Conservation (phyloP, 495 filamentous ascomycete genomes). For the Penicillium ucsense region DNA sequence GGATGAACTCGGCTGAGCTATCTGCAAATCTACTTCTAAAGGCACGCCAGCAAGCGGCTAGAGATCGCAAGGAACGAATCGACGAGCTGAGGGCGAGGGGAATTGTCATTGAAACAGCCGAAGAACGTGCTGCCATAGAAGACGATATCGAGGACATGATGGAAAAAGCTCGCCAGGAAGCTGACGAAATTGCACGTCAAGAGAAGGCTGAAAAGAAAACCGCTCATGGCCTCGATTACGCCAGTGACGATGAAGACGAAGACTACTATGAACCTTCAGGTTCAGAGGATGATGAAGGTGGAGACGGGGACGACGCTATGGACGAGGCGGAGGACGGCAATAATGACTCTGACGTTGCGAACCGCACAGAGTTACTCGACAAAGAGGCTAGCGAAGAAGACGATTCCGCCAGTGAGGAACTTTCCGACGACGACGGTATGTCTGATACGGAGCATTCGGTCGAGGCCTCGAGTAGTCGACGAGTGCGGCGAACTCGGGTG, state of each 20-base stretch:
- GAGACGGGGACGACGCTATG: slow-evolving; percentile 20
- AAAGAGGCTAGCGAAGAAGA: slow-evolving; percentile 32
- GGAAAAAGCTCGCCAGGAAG: slow-evolving; percentile 72
- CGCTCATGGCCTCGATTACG: slow-evolving; percentile 42
- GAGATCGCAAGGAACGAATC: slow-evolving; percentile 69
- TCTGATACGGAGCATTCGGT: not conserved
- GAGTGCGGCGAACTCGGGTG: slow-evolving; percentile 31
- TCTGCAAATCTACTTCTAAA: slow-evolving; percentile 55
- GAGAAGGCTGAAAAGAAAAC: slow-evolving; percentile 63
- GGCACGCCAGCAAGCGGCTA: slow-evolving; percentile 69
- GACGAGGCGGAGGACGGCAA: slow-evolving; percentile 30
- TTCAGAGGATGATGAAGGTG: slow-evolving; percentile 40
- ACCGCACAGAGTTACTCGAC: slow-evolving; percentile 13
- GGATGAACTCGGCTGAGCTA: slow-evolving; percentile 61
- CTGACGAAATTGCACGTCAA: slow-evolving; percentile 62
- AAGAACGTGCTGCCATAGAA: slow-evolving; percentile 72
- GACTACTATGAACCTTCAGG: slow-evolving; percentile 45
- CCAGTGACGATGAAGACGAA: slow-evolving; percentile 54
- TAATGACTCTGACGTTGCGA: slow-evolving; percentile 14
- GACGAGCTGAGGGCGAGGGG: slow-evolving; percentile 69
- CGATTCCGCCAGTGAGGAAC: slow-evolving; percentile 19
- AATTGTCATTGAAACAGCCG: slow-evolving; percentile 71
- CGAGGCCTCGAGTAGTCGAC: slow-evolving; percentile 16
- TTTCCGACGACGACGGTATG: slow-evolving; percentile 16
- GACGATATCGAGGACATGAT: slow-evolving; percentile 79